Evolutionary conservation across 768 basidiomycete species (phyloP).

Genomic region (Tulasnella sp.): DNA sequence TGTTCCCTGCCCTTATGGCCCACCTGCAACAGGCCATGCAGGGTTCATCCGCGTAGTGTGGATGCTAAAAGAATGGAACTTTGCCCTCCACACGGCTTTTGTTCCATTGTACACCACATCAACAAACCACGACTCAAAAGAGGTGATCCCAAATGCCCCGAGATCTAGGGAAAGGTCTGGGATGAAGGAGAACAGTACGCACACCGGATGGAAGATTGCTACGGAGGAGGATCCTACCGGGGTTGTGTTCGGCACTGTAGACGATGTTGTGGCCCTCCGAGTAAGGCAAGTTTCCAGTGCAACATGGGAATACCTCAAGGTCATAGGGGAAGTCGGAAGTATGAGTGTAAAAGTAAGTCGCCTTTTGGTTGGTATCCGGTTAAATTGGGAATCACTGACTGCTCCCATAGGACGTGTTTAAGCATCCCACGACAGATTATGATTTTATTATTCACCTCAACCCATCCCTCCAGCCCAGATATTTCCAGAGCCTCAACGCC

Average conservation of each 20-base stretch:
- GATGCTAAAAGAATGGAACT: constrained; percentile 63
- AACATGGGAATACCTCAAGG: constrained; percentile 46
- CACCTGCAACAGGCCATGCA: constrained; percentile 11
- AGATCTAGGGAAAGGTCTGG: constrained; percentile 19
- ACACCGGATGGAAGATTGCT: constrained; percentile 53
- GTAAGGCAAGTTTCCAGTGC: constrained; percentile 62
- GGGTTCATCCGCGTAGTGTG: constrained; percentile 65
- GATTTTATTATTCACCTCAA: constrained; percentile 73
- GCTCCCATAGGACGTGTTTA: constrained; percentile 58
- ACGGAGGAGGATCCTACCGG: constrained; percentile 71
- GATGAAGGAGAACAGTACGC: constrained; percentile 25
- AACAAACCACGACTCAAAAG: constrained; percentile 21
- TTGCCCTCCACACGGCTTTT: constrained; percentile 46
- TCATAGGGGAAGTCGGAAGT: constrained; percentile 36
- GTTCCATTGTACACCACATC: constrained; percentile 53
- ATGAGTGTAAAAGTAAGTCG: constrained; percentile 46
- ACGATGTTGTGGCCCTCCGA: constrained; percentile 60
- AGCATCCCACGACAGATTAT: constrained; percentile 73
- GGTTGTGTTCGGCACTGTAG: constrained; percentile 52
- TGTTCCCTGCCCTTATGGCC: constrained; percentile 30
- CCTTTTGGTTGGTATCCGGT: not conserved
- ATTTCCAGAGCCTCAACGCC: constrained; percentile 53
- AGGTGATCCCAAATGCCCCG: constrained; percentile 22
- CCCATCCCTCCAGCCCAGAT: constrained; percentile 48
- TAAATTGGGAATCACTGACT: not conserved